Evolutionary conservation across 768 basidiomycete genomes (phyloP).

Genomic region (Mrakia gelida): DNA sequence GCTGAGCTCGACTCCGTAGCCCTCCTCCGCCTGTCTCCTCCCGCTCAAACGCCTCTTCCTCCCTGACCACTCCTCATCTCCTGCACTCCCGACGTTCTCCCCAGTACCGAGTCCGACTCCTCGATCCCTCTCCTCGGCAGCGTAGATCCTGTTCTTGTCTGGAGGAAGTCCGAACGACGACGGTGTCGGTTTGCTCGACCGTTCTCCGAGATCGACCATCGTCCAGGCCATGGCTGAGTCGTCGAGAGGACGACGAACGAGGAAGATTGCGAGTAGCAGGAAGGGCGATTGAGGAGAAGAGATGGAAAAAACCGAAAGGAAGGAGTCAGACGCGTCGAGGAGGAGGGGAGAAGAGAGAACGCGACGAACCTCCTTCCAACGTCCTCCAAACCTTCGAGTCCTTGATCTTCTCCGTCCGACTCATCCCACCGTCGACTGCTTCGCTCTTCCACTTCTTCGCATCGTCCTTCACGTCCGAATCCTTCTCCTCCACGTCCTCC

Average conservation of each 20-base stretch:
- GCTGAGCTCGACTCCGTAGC: background rate
- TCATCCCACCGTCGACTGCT: background rate
- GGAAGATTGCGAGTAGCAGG: too few relatives aligned
- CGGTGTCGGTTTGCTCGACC: background rate
- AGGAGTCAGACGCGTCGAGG: background rate
- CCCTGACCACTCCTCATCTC: background rate
- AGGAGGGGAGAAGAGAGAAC: background rate
- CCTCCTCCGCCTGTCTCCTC: background rate
- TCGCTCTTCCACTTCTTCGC: background rate
- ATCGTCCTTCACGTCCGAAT: background rate
- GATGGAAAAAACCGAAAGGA: background rate
- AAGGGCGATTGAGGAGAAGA: too few relatives aligned
- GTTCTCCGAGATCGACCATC: constrained; percentile 6
- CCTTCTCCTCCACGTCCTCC: background rate
- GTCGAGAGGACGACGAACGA: too few relatives aligned
- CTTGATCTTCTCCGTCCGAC: constrained; percentile 6
- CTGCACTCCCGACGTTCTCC: background rate
- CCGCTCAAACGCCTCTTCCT: background rate
- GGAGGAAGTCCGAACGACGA: background rate
- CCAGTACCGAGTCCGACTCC: background rate
- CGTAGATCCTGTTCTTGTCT: background rate
- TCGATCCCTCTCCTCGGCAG: constrained; percentile 2
- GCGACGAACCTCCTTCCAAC: background rate
- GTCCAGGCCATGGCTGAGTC: constrained; percentile 6
- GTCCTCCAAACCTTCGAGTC: constrained; percentile 8